Evolutionary conservation across 306 rosid species (phyloP).

Genomic region (Ormosia semicastrata): DNA sequence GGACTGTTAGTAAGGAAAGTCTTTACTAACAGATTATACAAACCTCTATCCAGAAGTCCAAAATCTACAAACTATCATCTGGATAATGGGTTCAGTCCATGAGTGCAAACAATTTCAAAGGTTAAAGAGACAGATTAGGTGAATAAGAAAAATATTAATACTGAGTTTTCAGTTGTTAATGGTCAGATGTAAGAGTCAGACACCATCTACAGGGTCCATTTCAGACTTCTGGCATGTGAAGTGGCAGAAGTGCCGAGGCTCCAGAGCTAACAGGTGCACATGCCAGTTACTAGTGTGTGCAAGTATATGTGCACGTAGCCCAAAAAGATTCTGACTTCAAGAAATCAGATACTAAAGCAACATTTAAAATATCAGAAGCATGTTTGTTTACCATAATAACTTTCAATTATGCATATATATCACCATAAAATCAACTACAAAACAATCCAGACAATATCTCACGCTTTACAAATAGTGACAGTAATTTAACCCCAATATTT

Average conservation of each 20-base stretch:
- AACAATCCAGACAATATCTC: background rate
- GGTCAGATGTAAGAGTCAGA: constrained; percentile 13
- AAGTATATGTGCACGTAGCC: background rate
- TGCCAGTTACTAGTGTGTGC: background rate
- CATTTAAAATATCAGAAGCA: background rate
- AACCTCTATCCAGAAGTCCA: too few relatives aligned
- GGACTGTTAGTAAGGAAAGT: too few relatives aligned
- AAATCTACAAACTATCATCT: background rate
- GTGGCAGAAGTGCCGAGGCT: constrained; percentile 19
- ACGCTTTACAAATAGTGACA: background rate
- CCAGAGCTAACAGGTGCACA: constrained; percentile 1
- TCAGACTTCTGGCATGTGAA: background rate
- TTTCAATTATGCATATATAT: background rate
- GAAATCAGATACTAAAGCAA: background rate
- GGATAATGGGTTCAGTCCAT: background rate
- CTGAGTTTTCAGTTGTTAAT: background rate
- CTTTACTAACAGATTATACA: too few relatives aligned
- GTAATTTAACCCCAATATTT: background rate
- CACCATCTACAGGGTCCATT: constrained; percentile 8
- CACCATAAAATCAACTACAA: background rate
- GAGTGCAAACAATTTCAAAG: background rate
- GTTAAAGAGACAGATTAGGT: background rate
- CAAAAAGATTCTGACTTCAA: background rate
- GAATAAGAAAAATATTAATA: background rate
- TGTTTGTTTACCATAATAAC: background rate